Evolutionary conservation across 805 yeast genomes (phyloP), one percentile per base, ranked within the genome.

Genomic region (Candida endomychidarum): DNA sequence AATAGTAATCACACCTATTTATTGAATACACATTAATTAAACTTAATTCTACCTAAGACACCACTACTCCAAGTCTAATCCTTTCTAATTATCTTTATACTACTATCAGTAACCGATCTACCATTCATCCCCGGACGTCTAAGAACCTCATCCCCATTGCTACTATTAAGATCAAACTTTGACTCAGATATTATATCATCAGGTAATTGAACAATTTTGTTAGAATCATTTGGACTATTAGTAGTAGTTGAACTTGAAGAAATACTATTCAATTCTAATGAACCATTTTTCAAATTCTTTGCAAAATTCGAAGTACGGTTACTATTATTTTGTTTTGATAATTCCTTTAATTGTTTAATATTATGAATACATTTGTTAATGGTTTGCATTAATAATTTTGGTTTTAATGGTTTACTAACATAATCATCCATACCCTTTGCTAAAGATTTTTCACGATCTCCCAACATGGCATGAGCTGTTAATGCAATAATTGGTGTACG

Each of bases 401-500:
- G 95, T 56, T 87, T 88, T 61, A 87, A 70, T 1, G 96, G 96
- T 59, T 87, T 87, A 8, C 93, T 83, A 34, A 87, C 76, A 56
- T 88, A 87, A 58, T 88, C 96, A 61, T 87, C 96, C 96, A 87
- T 87, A 47, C 89, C 95, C 28, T 89, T 89, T 46, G 85, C 85
- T 61, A 87, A 68, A 44, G 95, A 86, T 52, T 84, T 74, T 57
- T 87, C 96, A 37, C 96, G 70, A 61, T 88, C 96, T 34, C 96
- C 96, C 67, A 87, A 71, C 96, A 87, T 88, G 3, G 96, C 96
- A 60, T 87, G 96, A 0, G 96, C 96, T 0, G 96, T 88, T 43
- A 87, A 70, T 2, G 96, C 96, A 53, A 87, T 86, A 51, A 87
- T 87, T 15, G 96, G 96, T 1, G 91, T 83, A 43, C 95, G 74